Conservation (phyloP, 2,329 filamentous ascomycete species). For the Metarhizium sp. region DNA sequence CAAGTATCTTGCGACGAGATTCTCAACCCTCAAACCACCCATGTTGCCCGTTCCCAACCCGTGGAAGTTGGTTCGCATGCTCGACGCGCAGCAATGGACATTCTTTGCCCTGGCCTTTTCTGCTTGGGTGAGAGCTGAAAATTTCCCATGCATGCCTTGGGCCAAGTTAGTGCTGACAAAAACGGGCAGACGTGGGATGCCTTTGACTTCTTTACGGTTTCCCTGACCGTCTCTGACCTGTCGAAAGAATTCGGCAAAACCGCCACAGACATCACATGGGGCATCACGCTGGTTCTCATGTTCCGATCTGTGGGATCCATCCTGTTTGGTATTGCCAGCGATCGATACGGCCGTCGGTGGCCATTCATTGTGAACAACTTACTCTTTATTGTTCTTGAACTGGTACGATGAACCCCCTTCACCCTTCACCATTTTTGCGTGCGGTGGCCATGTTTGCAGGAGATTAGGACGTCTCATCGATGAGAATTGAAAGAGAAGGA, state of each 20-base stretch:
- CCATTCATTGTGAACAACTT: slow-evolving; percentile 69
- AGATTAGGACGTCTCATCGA: too few relatives aligned
- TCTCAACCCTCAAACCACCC: slow-evolving; percentile 47
- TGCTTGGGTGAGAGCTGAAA: slow-evolving; percentile 38
- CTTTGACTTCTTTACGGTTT: slow-evolving; percentile 60
- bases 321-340: slow-evolving; percentile 43
- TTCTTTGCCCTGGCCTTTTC: slow-evolving; percentile 46
- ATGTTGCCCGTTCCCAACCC: slow-evolving; percentile 46
- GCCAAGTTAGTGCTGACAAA: neutral
- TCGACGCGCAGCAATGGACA: slow-evolving; percentile 41
- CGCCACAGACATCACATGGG: slow-evolving; percentile 53
- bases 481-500: too few relatives aligned
- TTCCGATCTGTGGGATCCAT: slow-evolving; percentile 47
- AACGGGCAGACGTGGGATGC: slow-evolving; percentile 46
- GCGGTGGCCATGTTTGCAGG: too few relatives aligned
- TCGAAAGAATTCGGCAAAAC: slow-evolving; percentile 40
- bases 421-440: too few relatives aligned
- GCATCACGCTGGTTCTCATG: slow-evolving; percentile 55
- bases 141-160: neutral
- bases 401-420: slow-evolving; percentile 36
- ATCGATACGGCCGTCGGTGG: slow-evolving; percentile 55
- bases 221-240: slow-evolving; percentile 46
- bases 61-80: slow-evolving; percentile 35
- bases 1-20: slow-evolving; percentile 40
- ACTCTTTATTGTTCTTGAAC: slow-evolving; percentile 61